Base-by-base conservation (phyloP, 306 rosid species). In the Quercus parvula region DNA sequence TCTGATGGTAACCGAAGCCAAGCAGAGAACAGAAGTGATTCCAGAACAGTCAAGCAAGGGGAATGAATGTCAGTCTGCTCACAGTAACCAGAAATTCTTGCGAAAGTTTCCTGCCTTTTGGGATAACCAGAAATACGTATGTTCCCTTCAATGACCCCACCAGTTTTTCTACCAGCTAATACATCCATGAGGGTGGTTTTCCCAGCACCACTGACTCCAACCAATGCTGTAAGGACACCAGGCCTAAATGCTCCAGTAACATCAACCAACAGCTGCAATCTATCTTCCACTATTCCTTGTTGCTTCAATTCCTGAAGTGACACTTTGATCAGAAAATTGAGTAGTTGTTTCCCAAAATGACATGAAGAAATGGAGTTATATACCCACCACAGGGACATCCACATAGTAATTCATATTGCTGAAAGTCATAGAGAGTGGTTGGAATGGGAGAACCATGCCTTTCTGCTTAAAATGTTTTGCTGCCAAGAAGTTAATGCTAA, bases 361-460 rank as follows among this genome's bases (percentile, higher is more conserved):
- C 73, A 49, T 17, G 4, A 9, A 31, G 61, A 77, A 11, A 31
- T 61, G 38, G 72, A 56, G 72, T n/a, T 77, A 58, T 82, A 68
- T 74, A 79, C 89, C 31, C 86, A 93, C 99, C 97, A 86, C 75
- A 77, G 99, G 99, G 79, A 96, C 85, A 75, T 96, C 98, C 58
- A 96, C 98, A 22, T 89, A 93, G 89, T 96, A 96, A 78, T 89
- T 96, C 85, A 96, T 84, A 79, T 93, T 91, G 74, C 98, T 88
- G 96, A 96, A 96, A 79, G 93, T 86, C 99, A 96, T 89, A 46
- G 92, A 88, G 58, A 96, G 96, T 79, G 88, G 98, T 88, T 93
- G 99, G 86, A 96, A 96, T 76, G 99, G 99, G 73, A 96, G 98
- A 81, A 93, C 98, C 99, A 96, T 96, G 85, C 99, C 99, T 79